Evolutionary conservation across 306 rosid species (phyloP), one percentile per base, ranked within the genome.

Genomic region (Quercus rubra): DNA sequence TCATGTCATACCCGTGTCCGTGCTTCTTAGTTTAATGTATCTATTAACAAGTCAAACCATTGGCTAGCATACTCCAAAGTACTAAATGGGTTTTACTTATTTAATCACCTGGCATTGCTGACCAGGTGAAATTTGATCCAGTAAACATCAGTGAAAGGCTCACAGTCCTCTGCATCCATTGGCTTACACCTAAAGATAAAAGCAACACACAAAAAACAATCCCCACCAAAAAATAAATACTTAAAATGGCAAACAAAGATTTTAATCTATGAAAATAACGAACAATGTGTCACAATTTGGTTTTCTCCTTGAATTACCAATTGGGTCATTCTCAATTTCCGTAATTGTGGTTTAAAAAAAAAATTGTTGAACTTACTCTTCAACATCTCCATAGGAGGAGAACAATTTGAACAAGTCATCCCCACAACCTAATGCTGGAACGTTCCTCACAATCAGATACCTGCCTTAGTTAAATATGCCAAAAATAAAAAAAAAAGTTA

Each of bases 131-230:
- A 92, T 79, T 94, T 91, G 68, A 94, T 83, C 96, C 94, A 91
- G 78, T 86, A 94, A 76, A 94, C 97, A 83, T 94, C 97, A 19
- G 98, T 94, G 86, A 72, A 94, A 81, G 77, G 85, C 81, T 90
- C 97, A 71, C 99, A 94, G 23, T 92, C 95, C 81, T 90, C 97
- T 10, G 86, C 97, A 83, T 94, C 99, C 99, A 94, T 92, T 14
- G 97, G 97, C 75, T 90, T 90, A 82, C 92, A 91, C 83, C 97
- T 91, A 79, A 80, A 72, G 5, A 84, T 5, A 63, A 41, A 41
- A 10, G 54, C 54, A 49, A 12, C 54, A 49, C 54, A 49, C 54
- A 10, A 49, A 49, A 49, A 49, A 10, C 5, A 12, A 13, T 49
- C 14, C 54, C 54, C 11, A 41, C 46, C 46, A 41, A 49, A 11